phyloP scores from a whole-genome alignment of 2,329 filamentous ascomycete genomes.

The Microdochium paspali region DNA sequence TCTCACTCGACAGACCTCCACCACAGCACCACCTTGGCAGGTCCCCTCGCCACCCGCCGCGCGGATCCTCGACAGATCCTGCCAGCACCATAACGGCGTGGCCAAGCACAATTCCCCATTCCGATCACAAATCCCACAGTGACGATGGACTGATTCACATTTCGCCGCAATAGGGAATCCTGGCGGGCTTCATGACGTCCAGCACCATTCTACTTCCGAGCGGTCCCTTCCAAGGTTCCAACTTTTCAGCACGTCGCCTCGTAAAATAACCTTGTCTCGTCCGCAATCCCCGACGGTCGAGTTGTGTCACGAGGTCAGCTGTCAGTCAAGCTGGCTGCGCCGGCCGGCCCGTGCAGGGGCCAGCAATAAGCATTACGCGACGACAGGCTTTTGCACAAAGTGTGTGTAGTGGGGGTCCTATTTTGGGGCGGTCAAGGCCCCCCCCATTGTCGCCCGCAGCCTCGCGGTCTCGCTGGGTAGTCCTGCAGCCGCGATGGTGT shows the following conservation, averaged over 20 bases:
- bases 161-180: not conserved
- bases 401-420: not conserved
- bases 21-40: not conserved
- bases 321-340: too few species aligned
- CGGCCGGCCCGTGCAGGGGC: not conserved
- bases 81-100: not conserved
- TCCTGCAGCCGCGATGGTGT: not conserved
- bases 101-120: not conserved
- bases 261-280: too few species aligned
- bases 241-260: too few species aligned
- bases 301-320: too few species aligned
- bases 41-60: not conserved
- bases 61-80: not conserved
- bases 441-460: not conserved
- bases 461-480: too few species aligned
- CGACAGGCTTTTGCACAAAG: not conserved
- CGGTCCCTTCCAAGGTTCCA: not conserved
- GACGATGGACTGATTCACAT: not conserved
- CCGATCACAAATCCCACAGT: not conserved
- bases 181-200: not conserved
- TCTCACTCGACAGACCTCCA: not conserved
- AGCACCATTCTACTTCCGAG: not conserved
- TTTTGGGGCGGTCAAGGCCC: not conserved
- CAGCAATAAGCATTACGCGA: conserved; percentile 1
- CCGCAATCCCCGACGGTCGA: too few species aligned